Evolutionary conservation across 768 basidiomycete genomes (phyloP), one percentile per base, ranked within the genome.

Genomic region (Pilatotrama ljubarskyi): DNA sequence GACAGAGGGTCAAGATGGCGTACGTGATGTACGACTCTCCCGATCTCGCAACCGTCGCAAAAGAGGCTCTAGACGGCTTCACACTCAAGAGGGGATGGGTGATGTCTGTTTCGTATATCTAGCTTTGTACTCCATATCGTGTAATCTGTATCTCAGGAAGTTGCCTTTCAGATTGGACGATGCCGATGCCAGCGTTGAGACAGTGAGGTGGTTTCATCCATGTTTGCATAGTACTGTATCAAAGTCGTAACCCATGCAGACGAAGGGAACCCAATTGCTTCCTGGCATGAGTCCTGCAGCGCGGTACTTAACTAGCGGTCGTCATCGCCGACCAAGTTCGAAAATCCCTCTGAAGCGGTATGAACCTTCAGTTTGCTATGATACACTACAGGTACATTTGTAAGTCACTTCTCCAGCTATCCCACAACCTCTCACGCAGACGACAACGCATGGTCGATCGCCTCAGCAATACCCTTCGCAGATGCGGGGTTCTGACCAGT

Each of bases 81-180:
- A 81, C 87, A 40, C 78, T 97, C 67, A 94, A 95, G 76, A 89
- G 88, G 68, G 91, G 84, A 41, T 92, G 90, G 89, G 75, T 82
- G 64, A 93, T 95, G 90, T 80, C 80, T 51, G 91, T 95, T 57
- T 80, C 78, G 43, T 94, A 84, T 75, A 86, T 88, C 68, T 77
- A 68, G 56, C 48, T 52, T 54, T 67, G 63, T 67, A 63, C 36
- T 47, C 32, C 58, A 50, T 58, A 55, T 32, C 40, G 38, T 55
- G 37, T 59, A 58, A 51, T 59, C 49, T 55, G 47, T 64, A 59
- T 63, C 58, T 52, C 58, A 59, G 56, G 49, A 43, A 49, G 40
- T 49, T 47, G 43, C 50, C 50, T 55, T 52, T 40, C 42, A 53
- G 42, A 46, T 14, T 26, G 22, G 11, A 35, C 25, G 17, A 15